A percentile compares a stretch with the other conserved stretches of the same genome.
Conservation (phyloP, 106 monocot species). For the Phalaenopsis equestris region DNA sequence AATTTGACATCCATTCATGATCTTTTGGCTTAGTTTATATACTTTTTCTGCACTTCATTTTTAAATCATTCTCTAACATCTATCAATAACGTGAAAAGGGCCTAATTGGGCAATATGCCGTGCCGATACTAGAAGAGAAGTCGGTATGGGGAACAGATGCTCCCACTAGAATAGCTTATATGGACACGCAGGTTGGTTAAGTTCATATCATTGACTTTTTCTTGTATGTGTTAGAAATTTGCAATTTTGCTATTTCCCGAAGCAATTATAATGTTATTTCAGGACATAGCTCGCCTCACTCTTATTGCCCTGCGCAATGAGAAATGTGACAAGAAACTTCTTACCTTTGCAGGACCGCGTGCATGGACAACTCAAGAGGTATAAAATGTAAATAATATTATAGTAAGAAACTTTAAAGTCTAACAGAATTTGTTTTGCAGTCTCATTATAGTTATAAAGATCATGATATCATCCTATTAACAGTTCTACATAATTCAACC, state of each 20-base stretch:
- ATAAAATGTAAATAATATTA: background rate
- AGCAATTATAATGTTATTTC: constrained; percentile 10
- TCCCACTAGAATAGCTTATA: constrained; percentile 96
- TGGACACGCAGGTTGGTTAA: constrained; percentile 96
- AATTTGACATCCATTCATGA: no score
- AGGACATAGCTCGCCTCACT: constrained; percentile 94
- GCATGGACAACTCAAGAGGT: constrained; percentile 99
- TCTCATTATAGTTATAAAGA: background rate
- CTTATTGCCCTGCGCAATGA: constrained; percentile 95
- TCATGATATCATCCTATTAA: background rate
- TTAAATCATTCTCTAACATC: constrained; percentile 1
- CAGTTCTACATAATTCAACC: background rate
- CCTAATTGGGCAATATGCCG: constrained; percentile 97
- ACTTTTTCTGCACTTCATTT: background rate
- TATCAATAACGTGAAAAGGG: constrained; percentile 28
- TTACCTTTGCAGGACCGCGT: constrained; percentile 96
- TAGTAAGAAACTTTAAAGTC: background rate
- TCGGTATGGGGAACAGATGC: constrained; percentile 99
- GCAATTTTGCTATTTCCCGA: background rate
- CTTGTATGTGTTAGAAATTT: background rate
- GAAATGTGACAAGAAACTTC: constrained; percentile 53
- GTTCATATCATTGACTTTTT: constrained; percentile 1
- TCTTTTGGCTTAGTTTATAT: no score
- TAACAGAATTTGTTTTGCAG: background rate
- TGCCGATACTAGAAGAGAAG: constrained; percentile 96